These are phyloP conservation scores for Spatholobus suberectus DNA, from an alignment of 306 rosid species.

Conservation along the genomic window DNA sequence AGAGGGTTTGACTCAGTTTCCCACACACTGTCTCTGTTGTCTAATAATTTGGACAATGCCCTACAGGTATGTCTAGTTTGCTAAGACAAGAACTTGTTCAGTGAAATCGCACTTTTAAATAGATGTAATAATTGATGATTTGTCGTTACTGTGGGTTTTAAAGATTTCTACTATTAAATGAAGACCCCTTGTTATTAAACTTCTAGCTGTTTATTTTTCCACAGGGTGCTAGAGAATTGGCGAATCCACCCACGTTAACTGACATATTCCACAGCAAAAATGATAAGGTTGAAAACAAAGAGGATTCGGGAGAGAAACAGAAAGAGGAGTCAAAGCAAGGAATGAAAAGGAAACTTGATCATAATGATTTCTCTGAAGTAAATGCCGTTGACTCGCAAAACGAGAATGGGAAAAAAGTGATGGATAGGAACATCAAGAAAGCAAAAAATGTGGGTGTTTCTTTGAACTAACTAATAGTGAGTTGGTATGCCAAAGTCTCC, in stretches of 20 bases:
- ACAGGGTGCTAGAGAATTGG: constrained; percentile 85
- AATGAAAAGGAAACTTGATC: constrained; percentile 72
- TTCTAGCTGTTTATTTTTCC: background rate
- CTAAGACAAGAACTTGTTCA: background rate
- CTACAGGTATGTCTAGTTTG: constrained; percentile 74
- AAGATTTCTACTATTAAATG: background rate
- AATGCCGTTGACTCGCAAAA: constrained; percentile 48
- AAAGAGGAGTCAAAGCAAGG: constrained; percentile 60
- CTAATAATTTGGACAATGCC: constrained; percentile 79
- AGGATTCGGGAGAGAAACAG: constrained; percentile 41
- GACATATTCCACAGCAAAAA: constrained; percentile 71
- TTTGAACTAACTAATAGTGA: background rate
- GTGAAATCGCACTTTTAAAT: background rate
- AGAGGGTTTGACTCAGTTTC: constrained; percentile 92
- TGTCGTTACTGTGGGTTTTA: background rate
- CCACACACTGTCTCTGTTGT: constrained; percentile 73
- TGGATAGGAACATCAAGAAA: constrained; percentile 66
- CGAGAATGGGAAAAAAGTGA: constrained; percentile 45
- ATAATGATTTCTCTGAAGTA: constrained; percentile 59
- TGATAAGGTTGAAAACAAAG: constrained; percentile 49
- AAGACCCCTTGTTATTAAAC: background rate
- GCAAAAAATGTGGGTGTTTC: constrained; percentile 76
- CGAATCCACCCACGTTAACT: constrained; percentile 79
- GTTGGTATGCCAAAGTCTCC: background rate
- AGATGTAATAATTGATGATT: background rate